Evolutionary conservation across 768 basidiomycete species (phyloP).

Genomic region (Russula dissimulans): DNA sequence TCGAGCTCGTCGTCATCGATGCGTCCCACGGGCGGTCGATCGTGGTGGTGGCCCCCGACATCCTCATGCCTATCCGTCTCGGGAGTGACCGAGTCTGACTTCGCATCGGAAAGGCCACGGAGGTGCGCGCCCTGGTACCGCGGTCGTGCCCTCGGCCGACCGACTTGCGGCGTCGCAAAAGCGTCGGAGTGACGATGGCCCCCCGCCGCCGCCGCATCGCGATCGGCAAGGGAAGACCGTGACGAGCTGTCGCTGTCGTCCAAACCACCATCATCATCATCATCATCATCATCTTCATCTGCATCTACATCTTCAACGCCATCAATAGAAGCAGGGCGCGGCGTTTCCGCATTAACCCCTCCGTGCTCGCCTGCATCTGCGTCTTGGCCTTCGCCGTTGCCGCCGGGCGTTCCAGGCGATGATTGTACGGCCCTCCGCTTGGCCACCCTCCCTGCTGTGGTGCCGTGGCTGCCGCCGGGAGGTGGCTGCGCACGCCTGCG

Average conservation of each 20-base stretch:
- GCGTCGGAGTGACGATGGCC: neutral
- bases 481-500: conserved; percentile 42
- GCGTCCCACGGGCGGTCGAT: neutral
- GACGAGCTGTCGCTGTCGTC: neutral
- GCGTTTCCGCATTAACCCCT: neutral
- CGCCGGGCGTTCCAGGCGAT: neutral
- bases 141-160: conserved; percentile 34
- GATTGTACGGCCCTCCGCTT: conserved; percentile 19
- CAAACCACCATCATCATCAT: neutral
- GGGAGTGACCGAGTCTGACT: too few species aligned
- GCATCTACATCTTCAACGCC: neutral
- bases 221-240: conserved; percentile 1
- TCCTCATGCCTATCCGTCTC: neutral
- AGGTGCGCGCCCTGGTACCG: conserved; percentile 5
- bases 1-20: neutral
- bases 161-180: conserved; percentile 11
- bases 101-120: too few species aligned
- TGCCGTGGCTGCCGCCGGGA: conserved; percentile 24
- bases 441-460: conserved; percentile 31
- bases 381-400: neutral
- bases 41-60: neutral
- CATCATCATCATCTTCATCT: neutral
- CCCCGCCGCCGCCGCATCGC: neutral
- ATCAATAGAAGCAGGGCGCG: neutral
- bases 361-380: neutral